These are phyloP conservation scores for Primulina huaijiensis DNA, from an alignment of 257 asterid genomes.

Conservation along the genomic window DNA sequence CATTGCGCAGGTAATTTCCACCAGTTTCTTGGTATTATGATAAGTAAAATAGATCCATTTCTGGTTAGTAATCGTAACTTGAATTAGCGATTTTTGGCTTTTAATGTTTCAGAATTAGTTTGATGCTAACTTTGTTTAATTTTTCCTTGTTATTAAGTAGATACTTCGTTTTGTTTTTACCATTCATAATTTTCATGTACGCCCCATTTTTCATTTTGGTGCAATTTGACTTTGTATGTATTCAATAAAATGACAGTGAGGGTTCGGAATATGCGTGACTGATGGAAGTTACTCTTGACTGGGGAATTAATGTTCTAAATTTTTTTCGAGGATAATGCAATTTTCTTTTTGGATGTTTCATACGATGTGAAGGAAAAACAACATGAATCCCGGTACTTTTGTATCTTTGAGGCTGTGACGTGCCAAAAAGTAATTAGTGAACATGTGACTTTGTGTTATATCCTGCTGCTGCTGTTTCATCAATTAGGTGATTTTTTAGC, in stretches of 20 bases:
- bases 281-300: neutral
- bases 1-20: slow-evolving; percentile 75
- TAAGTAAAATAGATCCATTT: slow-evolving; percentile 8
- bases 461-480: slow-evolving; percentile 21
- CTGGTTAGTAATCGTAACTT: slow-evolving; percentile 23
- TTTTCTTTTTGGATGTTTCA: neutral
- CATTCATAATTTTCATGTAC: slow-evolving; percentile 12
- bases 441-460: neutral
- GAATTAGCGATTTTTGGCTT: slow-evolving; percentile 13
- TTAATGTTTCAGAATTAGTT: slow-evolving; percentile 10
- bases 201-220: neutral
- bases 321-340: neutral
- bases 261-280: slow-evolving; percentile 1
- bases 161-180: slow-evolving; percentile 14
- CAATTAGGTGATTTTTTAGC: slow-evolving; percentile 6
- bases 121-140: slow-evolving; percentile 15
- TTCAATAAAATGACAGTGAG: neutral
- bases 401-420: slow-evolving; percentile 19
- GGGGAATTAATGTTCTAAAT: slow-evolving; percentile 4
- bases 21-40: slow-evolving; percentile 22
- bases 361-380: neutral
- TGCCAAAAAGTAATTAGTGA: slow-evolving; percentile 15
- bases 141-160: slow-evolving; percentile 6
- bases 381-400: slow-evolving; percentile 11
- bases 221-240: neutral